Evolutionary conservation across 768 basidiomycete genomes (phyloP).

Genomic region (Rickenella mellea): DNA sequence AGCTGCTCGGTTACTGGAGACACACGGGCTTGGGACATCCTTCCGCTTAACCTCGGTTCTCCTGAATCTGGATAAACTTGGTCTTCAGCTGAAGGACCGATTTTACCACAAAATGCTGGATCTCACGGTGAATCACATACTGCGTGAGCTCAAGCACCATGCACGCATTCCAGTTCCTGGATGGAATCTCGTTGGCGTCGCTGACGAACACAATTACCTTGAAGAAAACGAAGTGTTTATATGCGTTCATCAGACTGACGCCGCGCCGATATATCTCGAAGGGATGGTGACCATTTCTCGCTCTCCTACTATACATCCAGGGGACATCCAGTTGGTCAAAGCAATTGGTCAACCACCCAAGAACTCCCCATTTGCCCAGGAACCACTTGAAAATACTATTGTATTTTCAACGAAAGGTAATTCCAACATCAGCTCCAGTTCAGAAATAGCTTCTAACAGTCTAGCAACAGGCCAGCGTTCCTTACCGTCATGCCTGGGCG

Average conservation of each 20-base stretch:
- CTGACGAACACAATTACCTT: constrained; percentile 51
- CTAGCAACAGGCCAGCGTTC: constrained; percentile 40
- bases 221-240: constrained; percentile 51
- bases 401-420: constrained; percentile 55
- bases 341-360: constrained; percentile 53
- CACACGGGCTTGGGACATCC: constrained; percentile 46
- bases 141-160: constrained; percentile 46
- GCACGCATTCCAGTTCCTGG: constrained; percentile 62
- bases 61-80: constrained; percentile 38
- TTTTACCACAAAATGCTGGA: constrained; percentile 47
- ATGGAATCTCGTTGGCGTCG: constrained; percentile 65
- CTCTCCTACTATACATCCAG: constrained; percentile 63
- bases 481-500: constrained; percentile 52
- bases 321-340: constrained; percentile 49
- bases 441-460: neutral
- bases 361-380: constrained; percentile 40
- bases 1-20: constrained; percentile 43
- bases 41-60: constrained; percentile 48
- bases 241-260: constrained; percentile 24
- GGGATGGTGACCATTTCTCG: constrained; percentile 50
- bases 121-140: constrained; percentile 50
- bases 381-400: constrained; percentile 49
- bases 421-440: no score
- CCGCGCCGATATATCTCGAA: constrained; percentile 37
- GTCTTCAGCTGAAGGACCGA: constrained; percentile 26